These are phyloP conservation scores for Aristolochia californica DNA, from an alignment of 164 flowering plant genomes.

Conservation along the genomic window DNA sequence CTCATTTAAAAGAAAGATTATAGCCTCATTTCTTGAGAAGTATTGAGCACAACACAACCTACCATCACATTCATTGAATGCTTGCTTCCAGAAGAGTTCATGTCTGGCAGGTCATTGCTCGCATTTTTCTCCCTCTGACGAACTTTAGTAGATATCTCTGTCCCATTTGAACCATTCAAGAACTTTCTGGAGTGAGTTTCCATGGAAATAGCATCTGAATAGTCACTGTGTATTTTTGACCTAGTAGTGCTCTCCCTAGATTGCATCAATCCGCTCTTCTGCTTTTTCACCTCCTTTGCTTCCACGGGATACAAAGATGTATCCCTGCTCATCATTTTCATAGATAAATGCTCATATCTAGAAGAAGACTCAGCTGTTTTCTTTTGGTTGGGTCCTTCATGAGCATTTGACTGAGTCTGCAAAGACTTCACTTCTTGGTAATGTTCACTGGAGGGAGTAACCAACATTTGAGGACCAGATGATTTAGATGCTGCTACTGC, in stretches of 20 bases:
- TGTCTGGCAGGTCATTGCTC: constrained; percentile 33
- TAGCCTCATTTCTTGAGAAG: not conserved
- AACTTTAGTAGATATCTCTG: constrained; percentile 19
- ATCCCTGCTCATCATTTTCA: constrained; percentile 31
- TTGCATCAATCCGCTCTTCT: constrained; percentile 23
- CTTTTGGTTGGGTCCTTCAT: constrained; percentile 29
- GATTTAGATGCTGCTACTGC: constrained; percentile 22
- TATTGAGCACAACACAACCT: constrained; percentile 17
- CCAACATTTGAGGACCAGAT: constrained; percentile 19
- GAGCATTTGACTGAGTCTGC: constrained; percentile 21
- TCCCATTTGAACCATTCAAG: constrained; percentile 19
- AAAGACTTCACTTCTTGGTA: constrained; percentile 26
- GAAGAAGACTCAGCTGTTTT: constrained; percentile 34
- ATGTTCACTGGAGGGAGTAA: constrained; percentile 18
- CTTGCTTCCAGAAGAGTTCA: constrained; percentile 32
- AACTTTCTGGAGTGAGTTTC: constrained; percentile 30
- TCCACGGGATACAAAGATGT: constrained; percentile 20
- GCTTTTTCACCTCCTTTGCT: constrained; percentile 36
- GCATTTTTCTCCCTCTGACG: constrained; percentile 43
- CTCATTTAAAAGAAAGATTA: too few relatives aligned
- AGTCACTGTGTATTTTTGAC: too few relatives aligned
- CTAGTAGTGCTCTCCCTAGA: constrained; percentile 29
- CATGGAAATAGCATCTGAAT: constrained; percentile 22
- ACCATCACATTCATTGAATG: constrained; percentile 29
- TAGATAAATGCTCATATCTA: constrained; percentile 22